Evolutionary conservation across 495 filamentous ascomycete species (phyloP).

Genomic region (Penicillium taxi): DNA sequence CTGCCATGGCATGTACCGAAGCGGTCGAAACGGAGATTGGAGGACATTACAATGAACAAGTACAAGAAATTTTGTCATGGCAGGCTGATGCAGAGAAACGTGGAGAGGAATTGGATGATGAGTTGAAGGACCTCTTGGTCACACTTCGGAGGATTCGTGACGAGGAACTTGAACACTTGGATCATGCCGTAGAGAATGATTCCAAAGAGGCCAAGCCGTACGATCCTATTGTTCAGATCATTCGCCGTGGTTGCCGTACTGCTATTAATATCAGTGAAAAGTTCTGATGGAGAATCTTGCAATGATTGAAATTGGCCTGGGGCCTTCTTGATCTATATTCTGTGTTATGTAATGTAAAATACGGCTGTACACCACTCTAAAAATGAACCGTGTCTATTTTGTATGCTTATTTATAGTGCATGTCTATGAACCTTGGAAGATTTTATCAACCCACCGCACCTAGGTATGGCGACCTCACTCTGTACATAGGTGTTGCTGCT

Average conservation of each 20-base stretch:
- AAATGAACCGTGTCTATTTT: no score
- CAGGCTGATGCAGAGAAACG: constrained; percentile 50
- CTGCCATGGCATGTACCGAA: constrained; percentile 97
- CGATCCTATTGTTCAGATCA: constrained; percentile 79
- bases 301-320: no score
- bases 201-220: constrained; percentile 81
- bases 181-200: constrained; percentile 90
- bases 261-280: constrained; percentile 92
- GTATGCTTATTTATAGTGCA: no score
- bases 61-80: constrained; percentile 73
- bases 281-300: constrained; percentile 48
- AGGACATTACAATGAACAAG: constrained; percentile 89
- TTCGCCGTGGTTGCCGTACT: constrained; percentile 76
- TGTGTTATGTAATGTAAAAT: no score
- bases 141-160: constrained; percentile 80
- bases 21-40: constrained; percentile 98
- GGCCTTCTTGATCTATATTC: no score
- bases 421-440: no score
- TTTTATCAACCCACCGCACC: no score
- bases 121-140: constrained; percentile 63
- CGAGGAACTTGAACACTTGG: constrained; percentile 94
- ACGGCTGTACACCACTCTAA: no score
- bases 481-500: no score
- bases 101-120: constrained; percentile 71
- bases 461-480: no score